Conservation (phyloP, 2,329 filamentous ascomycete genomes). For the Stemphylium vesicarium region DNA sequence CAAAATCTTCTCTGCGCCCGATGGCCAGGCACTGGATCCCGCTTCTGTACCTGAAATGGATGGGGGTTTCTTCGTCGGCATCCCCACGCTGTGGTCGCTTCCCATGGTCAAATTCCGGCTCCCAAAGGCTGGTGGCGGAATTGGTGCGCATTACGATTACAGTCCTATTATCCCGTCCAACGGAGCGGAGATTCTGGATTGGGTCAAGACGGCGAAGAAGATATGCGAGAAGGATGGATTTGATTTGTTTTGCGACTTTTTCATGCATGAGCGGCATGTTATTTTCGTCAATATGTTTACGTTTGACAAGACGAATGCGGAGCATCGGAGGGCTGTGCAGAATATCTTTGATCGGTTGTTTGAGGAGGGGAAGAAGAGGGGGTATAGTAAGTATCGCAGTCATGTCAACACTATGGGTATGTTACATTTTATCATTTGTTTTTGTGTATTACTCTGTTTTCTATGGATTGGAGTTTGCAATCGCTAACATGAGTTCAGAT, state of each 20-base stretch:
- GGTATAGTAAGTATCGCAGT: slow-evolving; percentile 40
- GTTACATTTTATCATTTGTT: slow-evolving; percentile 2
- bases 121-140: slow-evolving; percentile 34
- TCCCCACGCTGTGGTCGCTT: slow-evolving; percentile 40
- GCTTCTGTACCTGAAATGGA: slow-evolving; percentile 35
- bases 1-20: slow-evolving; percentile 48
- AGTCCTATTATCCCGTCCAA: slow-evolving; percentile 39
- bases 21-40: slow-evolving; percentile 51
- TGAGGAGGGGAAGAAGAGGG: slow-evolving; percentile 35
- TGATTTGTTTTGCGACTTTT: slow-evolving; percentile 57
- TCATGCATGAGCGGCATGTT: slow-evolving; percentile 57
- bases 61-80: slow-evolving; percentile 41
- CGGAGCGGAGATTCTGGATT: slow-evolving; percentile 52
- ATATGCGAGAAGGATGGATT: slow-evolving; percentile 53
- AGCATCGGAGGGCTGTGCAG: slow-evolving; percentile 47
- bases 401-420: slow-evolving; percentile 43
- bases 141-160: slow-evolving; percentile 44
- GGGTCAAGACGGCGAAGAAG: slow-evolving; percentile 51
- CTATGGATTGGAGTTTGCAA: neutral
- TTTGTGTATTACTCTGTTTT: too few species aligned
- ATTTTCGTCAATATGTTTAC: slow-evolving; percentile 58
- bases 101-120: slow-evolving; percentile 44
- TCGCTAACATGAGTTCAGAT: slow-evolving; percentile 21
- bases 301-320: slow-evolving; percentile 54
- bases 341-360: slow-evolving; percentile 38